Evolutionary conservation across 441 rosid species (phyloP).

Genomic region (Geranium incanum): DNA sequence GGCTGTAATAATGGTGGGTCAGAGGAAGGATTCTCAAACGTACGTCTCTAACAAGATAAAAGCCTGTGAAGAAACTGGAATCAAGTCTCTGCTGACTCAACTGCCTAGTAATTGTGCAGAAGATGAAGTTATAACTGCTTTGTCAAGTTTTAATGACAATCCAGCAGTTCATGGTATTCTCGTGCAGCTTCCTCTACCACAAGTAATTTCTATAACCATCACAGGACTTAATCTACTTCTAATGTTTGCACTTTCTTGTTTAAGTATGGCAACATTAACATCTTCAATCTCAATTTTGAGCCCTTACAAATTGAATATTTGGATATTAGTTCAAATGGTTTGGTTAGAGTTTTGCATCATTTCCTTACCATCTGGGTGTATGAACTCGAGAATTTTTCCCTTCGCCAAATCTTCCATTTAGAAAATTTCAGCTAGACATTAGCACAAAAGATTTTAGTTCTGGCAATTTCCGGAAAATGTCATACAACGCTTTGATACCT

Average conservation of each 20-base stretch:
- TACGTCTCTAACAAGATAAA: conserved; percentile 74
- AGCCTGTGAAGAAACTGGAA: conserved; percentile 83
- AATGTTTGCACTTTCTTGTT: neutral
- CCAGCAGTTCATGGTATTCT: conserved; percentile 76
- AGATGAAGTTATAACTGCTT: conserved; percentile 37
- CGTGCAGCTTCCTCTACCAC: conserved; percentile 90
- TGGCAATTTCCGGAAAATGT: conserved; percentile 7
- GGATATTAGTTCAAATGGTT: neutral
- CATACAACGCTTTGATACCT: neutral
- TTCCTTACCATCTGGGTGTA: neutral
- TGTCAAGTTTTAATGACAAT: conserved; percentile 48
- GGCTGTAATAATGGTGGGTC: conserved; percentile 79
- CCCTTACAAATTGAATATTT: neutral
- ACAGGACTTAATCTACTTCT: conserved; percentile 10
- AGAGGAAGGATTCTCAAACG: conserved; percentile 69
- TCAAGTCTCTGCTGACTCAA: conserved; percentile 53
- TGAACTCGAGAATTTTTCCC: neutral
- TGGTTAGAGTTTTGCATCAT: neutral
- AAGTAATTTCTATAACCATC: conserved; percentile 44
- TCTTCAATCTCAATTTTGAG: conserved; percentile 10
- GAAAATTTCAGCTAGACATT: neutral
- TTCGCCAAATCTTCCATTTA: neutral
- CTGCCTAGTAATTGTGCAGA: conserved; percentile 55
- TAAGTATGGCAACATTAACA: neutral
- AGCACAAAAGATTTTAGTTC: neutral